phyloP scores from a whole-genome alignment of 495 filamentous ascomycete species.

The Penicillium cinerascens region DNA sequence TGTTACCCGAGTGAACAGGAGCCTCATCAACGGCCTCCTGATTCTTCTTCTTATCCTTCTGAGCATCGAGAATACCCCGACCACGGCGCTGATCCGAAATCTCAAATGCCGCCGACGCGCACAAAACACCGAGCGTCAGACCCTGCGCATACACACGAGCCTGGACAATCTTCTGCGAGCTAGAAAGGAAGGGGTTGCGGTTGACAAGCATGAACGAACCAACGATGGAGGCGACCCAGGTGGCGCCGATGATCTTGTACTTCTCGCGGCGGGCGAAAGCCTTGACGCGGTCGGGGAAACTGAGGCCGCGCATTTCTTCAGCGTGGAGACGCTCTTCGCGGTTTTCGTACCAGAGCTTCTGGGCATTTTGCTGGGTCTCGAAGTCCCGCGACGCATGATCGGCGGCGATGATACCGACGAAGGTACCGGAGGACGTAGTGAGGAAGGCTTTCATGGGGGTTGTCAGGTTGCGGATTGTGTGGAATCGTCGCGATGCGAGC shows the following conservation, averaged over 20 bases:
- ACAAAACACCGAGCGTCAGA: slow-evolving; percentile 80
- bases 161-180: slow-evolving; percentile 90
- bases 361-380: slow-evolving; percentile 66
- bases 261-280: slow-evolving; percentile 72
- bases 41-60: slow-evolving; percentile 64
- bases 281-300: slow-evolving; percentile 50
- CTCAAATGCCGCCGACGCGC: slow-evolving; percentile 88
- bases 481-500: slow-evolving; percentile 59
- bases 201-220: slow-evolving; percentile 72
- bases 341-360: slow-evolving; percentile 62
- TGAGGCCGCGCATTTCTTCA: slow-evolving; percentile 46
- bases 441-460: slow-evolving; percentile 89
- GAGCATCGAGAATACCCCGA: slow-evolving; percentile 49
- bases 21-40: slow-evolving; percentile 51
- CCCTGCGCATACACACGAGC: slow-evolving; percentile 98
- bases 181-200: slow-evolving; percentile 70
- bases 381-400: slow-evolving; percentile 73
- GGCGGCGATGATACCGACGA: slow-evolving; percentile 78
- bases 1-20: slow-evolving; percentile 61
- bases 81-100: slow-evolving; percentile 74
- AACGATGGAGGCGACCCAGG: slow-evolving; percentile 82
- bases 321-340: slow-evolving; percentile 51
- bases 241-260: slow-evolving; percentile 81
- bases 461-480: slow-evolving; percentile 72
- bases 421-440: slow-evolving; percentile 76